Evolutionary conservation across 2,329 filamentous ascomycete species (phyloP), one percentile per base, ranked within the genome.

Genomic region (Scedosporium dehoogii): DNA sequence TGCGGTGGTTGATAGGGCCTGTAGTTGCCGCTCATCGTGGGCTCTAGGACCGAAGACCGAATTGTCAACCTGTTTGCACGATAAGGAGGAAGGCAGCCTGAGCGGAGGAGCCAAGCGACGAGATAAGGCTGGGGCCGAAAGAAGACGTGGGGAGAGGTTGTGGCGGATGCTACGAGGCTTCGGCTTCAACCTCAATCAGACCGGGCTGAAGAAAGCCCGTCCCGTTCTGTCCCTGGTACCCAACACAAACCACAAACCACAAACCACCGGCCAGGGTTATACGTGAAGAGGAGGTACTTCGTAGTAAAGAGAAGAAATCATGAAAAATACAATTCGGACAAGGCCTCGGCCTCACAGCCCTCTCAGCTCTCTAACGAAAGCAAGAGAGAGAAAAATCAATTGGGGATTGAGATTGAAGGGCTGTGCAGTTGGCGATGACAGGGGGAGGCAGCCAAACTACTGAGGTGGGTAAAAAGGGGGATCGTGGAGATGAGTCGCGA

Each of bases 1-100:
- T 53, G 46, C 7, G 59, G 59, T 21, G 59, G 59, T 38, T 61
- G 59, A 23, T 61, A 61, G 6, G 59, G 46, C 59, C 6, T 41
- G 46, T 55, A 55, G 46, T 55, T 61, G 27, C 42, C 25, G 23
- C 46, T 61, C 25, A 41, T 55, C 44, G 12, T 29, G 27, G n/a
- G 10, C n/a, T 6, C 10, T 16, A 6, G 12, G 29, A 33, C 18
- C 29, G 57, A 59, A 3, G 4, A 14, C 23, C 23, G 21, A 23
- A 57, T 12, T 12, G 23, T 10, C 23, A 38, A 33, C 21, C 18
- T 57, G 44, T 16, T 48, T 18, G 44, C 5, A 48, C 44, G 18
- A 48, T 9, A 48, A 48, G 9, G 44, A 48, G 4, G 44, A 18
- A 10, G 44, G 18, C 14, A 10, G 44, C 44, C 3, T 18, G 18